A percentile compares a stretch with the other conserved stretches of the same genome.
Conservation (phyloP, 2,329 filamentous ascomycete genomes). For the Lachnellula subtilissima region DNA sequence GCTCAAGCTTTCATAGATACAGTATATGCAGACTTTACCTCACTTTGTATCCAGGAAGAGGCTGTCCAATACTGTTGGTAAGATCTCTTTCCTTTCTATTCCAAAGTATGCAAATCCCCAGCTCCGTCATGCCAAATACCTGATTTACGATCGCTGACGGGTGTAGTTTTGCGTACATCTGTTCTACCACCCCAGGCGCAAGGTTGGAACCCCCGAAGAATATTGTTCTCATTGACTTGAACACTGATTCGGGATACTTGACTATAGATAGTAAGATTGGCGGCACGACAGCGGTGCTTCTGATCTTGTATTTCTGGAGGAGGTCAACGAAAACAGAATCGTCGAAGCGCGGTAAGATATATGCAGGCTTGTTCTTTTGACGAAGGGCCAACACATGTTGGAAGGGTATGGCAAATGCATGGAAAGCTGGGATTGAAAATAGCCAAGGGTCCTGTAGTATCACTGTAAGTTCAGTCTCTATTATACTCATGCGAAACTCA, state of each 20-base stretch:
- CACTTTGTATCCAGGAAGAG: slow-evolving; percentile 33
- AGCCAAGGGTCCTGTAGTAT: slow-evolving; percentile 42
- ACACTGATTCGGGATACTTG: slow-evolving; percentile 32
- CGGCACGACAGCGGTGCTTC: slow-evolving; percentile 62
- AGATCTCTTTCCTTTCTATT: slow-evolving; percentile 25
- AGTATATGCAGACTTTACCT: background rate
- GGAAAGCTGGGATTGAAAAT: slow-evolving; percentile 30
- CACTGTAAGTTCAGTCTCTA: background rate
- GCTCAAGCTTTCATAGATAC: background rate
- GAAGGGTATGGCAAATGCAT: slow-evolving; percentile 36
- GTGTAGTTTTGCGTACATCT: slow-evolving; percentile 37
- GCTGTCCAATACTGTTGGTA: slow-evolving; percentile 41
- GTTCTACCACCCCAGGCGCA: slow-evolving; percentile 34
- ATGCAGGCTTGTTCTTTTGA: slow-evolving; percentile 54
- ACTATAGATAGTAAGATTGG: slow-evolving; percentile 50
- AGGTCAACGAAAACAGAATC: slow-evolving; percentile 64
- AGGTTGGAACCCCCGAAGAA: slow-evolving; percentile 45
- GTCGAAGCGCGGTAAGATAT: slow-evolving; percentile 73
- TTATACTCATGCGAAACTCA: background rate
- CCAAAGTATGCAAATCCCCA: slow-evolving; percentile 33
- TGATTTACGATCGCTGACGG: slow-evolving; percentile 38
- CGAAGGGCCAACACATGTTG: slow-evolving; percentile 39
- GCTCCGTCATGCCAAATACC: slow-evolving; percentile 50
- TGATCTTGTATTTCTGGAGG: slow-evolving; percentile 63
- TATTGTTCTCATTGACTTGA: slow-evolving; percentile 36